Evolutionary conservation across 768 basidiomycete species (phyloP).

Genomic region (Leccinum subgranulosum): DNA sequence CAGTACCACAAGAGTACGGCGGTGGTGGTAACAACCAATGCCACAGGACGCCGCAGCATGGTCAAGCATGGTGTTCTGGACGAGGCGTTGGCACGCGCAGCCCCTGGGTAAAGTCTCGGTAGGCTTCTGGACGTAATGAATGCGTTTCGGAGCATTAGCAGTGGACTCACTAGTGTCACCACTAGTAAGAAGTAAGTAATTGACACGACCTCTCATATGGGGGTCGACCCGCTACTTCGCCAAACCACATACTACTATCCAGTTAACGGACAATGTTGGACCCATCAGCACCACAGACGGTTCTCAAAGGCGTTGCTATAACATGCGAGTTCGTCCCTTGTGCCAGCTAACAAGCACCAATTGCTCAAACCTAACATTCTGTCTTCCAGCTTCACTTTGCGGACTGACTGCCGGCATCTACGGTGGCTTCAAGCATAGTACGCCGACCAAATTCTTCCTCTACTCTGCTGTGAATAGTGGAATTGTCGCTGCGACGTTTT

Average conservation of each 20-base stretch:
- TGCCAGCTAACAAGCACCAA: slow-evolving; percentile 4
- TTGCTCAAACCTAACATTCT: slow-evolving; percentile 26
- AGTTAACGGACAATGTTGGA: slow-evolving; percentile 20
- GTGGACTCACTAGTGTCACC: not conserved
- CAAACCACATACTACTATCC: not conserved
- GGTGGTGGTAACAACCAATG: slow-evolving; percentile 21
- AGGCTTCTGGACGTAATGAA: slow-evolving; percentile 1
- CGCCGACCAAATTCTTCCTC: slow-evolving; percentile 46
- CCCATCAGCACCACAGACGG: slow-evolving; percentile 36
- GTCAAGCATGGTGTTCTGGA: slow-evolving; percentile 1
- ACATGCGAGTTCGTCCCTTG: slow-evolving; percentile 76
- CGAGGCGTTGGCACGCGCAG: not conserved
- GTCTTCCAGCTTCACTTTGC: slow-evolving; percentile 52
- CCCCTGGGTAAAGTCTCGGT: slow-evolving; percentile 7
- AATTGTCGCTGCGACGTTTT: slow-evolving; percentile 71
- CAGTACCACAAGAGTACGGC: slow-evolving; percentile 39
- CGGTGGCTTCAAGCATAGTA: slow-evolving; percentile 46
- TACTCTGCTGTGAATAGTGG: slow-evolving; percentile 71
- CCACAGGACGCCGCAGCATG: slow-evolving; percentile 9
- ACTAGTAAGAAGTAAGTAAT: not conserved
- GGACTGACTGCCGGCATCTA: slow-evolving; percentile 44
- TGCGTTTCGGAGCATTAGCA: slow-evolving; percentile 12
- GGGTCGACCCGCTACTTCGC: not conserved
- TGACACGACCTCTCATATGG: not conserved
- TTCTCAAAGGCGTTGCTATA: slow-evolving; percentile 56